A percentile compares a stretch with the other conserved stretches of the same genome.
These are phyloP conservation scores for Cyberlindnera nakhonratchasimensis DNA, from an alignment of 805 yeast genomes.

Conservation along the genomic window DNA sequence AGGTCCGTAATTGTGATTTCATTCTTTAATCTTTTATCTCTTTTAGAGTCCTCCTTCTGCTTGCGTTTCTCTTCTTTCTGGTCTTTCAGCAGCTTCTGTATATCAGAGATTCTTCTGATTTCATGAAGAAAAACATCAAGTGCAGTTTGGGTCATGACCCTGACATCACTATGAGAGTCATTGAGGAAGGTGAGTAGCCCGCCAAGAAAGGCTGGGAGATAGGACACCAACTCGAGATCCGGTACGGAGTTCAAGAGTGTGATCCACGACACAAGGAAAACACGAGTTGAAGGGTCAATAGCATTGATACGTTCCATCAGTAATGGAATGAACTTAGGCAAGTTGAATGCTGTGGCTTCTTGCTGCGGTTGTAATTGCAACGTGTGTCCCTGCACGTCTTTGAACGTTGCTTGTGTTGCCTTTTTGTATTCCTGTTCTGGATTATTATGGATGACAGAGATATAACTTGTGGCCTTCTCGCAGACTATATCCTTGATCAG, in stretches of 20 bases:
- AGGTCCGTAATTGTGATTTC: slow-evolving; percentile 20
- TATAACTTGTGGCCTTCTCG: slow-evolving; percentile 87
- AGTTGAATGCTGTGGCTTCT: slow-evolving; percentile 69
- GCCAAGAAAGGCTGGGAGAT: slow-evolving; percentile 83
- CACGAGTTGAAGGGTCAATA: slow-evolving; percentile 87
- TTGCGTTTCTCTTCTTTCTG: slow-evolving; percentile 15
- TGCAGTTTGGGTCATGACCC: slow-evolving; percentile 78
- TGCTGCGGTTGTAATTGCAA: slow-evolving; percentile 58
- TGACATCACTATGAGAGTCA: slow-evolving; percentile 81
- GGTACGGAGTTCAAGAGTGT: slow-evolving; percentile 91
- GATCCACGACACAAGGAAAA: slow-evolving; percentile 91
- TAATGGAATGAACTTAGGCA: slow-evolving; percentile 87
- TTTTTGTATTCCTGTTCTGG: slow-evolving; percentile 37
- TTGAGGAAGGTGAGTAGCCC: slow-evolving; percentile 78
- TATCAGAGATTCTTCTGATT: slow-evolving; percentile 68
- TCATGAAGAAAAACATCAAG: slow-evolving; percentile 75
- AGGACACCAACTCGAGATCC: slow-evolving; percentile 80
- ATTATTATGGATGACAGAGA: slow-evolving; percentile 60
- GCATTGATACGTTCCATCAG: slow-evolving; percentile 87
- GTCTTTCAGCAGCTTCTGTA: slow-evolving; percentile 50
- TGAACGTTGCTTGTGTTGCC: slow-evolving; percentile 39
- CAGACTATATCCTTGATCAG: slow-evolving; percentile 91
- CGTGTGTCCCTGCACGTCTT: slow-evolving; percentile 53
- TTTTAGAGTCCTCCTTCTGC: slow-evolving; percentile 10
- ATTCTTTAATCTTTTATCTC: slow-evolving; percentile 18